Evolutionary conservation across 1,284 basidiomycete genomes (phyloP), one percentile per base, ranked within the genome.

Genomic region (Ceratobasidium sp.): DNA sequence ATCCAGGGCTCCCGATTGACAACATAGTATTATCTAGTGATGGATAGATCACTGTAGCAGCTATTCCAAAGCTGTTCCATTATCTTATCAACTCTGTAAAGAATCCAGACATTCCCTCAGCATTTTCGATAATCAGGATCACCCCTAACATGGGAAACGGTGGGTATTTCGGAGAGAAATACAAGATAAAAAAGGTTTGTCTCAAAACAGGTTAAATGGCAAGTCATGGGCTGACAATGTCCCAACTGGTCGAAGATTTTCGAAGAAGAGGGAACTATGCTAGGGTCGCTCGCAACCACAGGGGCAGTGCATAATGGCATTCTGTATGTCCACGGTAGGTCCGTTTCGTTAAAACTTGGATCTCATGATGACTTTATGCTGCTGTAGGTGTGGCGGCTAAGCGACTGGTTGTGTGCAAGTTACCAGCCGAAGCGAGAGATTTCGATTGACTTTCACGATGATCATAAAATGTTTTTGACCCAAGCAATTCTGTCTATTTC

Each of bases 161-260:
- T 34, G 81, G 85, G 5, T 89, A 87, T 76, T 89, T 85, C 72
- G 88, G 88, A 16, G 84, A 88, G 74, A 90, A 89, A 75, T 88
- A 85, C 76, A 85, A 82, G 55, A 77, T 89, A 18, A 84, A 88
- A 67, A 89, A 85, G 83, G 88, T 88, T n/a, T 36, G 4, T 14
- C 4, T 8, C 23, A 26, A n/a, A 72, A 88, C 87, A 14, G 83
- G 87, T 74, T n/a, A n/a, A n/a, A 90, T 1, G 8, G 41, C 48
- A 9, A 36, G n/a, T 12, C 18, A 12, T 16, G 3, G 5, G 26
- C 21, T n/a, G n/a, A 45, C 41, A n/a, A 12, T 18, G 10, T 48
- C 18, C 23, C 34, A 14, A 23, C 28, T 46, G 5, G 23, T 28
- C n/a, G n/a, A 10, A 70, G 67, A 58, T 70, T 28, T 70, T 58